These are phyloP conservation scores for Candida wancherniae DNA, from an alignment of 805 yeast genomes.

Conservation along the genomic window DNA sequence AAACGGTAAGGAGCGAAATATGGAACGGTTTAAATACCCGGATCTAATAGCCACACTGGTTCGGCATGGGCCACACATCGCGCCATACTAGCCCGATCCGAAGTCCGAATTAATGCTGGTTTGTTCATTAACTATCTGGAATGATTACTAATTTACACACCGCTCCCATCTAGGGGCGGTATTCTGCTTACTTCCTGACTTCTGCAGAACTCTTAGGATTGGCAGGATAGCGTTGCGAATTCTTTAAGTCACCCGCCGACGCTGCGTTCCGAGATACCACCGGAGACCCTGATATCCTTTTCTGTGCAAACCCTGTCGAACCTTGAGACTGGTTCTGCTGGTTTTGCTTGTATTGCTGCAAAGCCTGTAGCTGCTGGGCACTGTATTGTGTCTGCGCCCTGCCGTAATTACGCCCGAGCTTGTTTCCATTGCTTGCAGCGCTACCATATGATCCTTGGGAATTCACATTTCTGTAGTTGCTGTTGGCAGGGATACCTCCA, in stretches of 20 bases:
- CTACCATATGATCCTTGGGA: conserved; percentile 5
- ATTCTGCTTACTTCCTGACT: conserved; percentile 1
- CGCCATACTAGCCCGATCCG: too few species aligned
- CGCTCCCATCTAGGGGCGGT: conserved; percentile 17
- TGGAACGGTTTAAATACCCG: too few species aligned
- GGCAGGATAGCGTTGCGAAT: conserved; percentile 5
- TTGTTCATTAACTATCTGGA: too few species aligned
- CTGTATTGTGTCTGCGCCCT: conserved; percentile 4
- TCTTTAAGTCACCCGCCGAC: conserved; percentile 3
- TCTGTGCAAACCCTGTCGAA: conserved; percentile 3
- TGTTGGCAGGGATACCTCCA: conserved; percentile 10
- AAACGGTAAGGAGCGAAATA: too few species aligned
- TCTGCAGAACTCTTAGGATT: conserved; percentile 6
- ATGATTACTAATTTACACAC: conserved; percentile 13
- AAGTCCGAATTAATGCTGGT: too few species aligned
- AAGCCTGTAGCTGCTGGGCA: conserved; percentile 11
- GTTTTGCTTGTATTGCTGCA: conserved; percentile 10
- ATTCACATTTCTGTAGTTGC: conserved; percentile 2
- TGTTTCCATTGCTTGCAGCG: conserved; percentile 2
- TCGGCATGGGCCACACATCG: too few species aligned
- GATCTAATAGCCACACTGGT: too few species aligned
- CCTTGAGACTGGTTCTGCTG: conserved; percentile 9
- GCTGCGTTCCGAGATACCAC: conserved; percentile 2
- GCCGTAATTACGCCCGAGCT: conserved; percentile 3
- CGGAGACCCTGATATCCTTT: conserved; percentile 4